phyloP scores from a whole-genome alignment of 257 asterid genomes.

The Solanum rostratum region DNA sequence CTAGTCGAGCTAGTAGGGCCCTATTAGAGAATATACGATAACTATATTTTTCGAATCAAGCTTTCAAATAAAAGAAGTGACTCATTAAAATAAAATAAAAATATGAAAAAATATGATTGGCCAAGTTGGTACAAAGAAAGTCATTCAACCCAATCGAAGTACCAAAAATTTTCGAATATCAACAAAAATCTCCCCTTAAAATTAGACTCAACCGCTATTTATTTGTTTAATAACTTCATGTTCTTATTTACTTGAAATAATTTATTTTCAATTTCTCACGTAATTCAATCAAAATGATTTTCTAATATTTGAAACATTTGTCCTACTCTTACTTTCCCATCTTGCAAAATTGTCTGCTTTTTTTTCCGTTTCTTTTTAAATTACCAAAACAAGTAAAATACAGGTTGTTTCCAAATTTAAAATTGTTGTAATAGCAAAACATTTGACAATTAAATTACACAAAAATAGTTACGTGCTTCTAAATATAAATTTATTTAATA shows the following conservation, averaged over 20 bases:
- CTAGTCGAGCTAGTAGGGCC: background rate
- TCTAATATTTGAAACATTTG: background rate
- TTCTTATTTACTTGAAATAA: background rate
- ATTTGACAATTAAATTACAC: background rate
- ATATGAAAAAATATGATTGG: background rate
- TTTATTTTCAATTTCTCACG: background rate
- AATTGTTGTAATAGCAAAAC: background rate
- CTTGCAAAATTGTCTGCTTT: background rate
- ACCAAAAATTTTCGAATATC: background rate
- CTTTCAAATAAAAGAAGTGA: background rate
- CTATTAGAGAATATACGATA: background rate
- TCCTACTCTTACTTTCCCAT: background rate
- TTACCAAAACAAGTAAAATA: background rate
- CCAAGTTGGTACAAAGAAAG: background rate
- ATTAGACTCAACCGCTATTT: background rate
- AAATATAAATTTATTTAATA: background rate
- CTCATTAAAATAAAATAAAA: background rate
- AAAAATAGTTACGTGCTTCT: background rate
- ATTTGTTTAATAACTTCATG: background rate
- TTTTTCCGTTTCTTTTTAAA: background rate
- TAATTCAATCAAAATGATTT: background rate
- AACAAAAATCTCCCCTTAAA: background rate
- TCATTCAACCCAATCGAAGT: background rate
- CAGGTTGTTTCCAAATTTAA: background rate
- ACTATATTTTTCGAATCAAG: fast-evolving